Base-by-base conservation (phyloP, 495 filamentous ascomycete species). In the Tricharina praecox region DNA sequence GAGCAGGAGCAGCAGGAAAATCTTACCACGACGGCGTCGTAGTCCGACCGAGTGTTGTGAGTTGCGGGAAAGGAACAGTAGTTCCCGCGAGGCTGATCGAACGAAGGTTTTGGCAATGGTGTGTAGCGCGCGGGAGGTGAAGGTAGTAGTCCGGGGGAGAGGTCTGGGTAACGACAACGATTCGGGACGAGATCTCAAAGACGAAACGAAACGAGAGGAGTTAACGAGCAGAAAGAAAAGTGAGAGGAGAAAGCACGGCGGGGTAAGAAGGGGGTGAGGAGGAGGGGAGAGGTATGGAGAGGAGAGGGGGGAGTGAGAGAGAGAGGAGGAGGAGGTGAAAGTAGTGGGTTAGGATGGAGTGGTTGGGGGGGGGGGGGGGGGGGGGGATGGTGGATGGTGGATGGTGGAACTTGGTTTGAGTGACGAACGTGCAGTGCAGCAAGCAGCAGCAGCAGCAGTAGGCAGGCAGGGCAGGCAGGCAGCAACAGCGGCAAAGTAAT, bases 281-380 rank as follows among this genome's bases (percentile, higher is more conserved):
- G 50, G 44, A 51, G 52, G 37, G 43, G 47, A 38, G 50, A 18
- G 33, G 48, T 28, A 56, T 47, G 47, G 53, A 46, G 55, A 54
- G 55, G 53, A 58, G 49, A 50, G 47, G 50, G 54, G 50, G 55
- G 55, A 50, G 55, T 49, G 50, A 50, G 53, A 53, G 51, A 50
- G 55, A 58, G 2, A 46, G 25, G 25, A 26, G 24, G 40, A 43
- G 26, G 20, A 25, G 25, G 55, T 59, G n/a, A n/a, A n/a, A 53
- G 50, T 37, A 51, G 52, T 30, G 43, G 47, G 39, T 47, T 11
- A 47, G 48, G 42, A 56, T 47, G 47, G 53, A 46, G 55, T 51
- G 55, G 53, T 54, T 46, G 49, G 47, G 50, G 54, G 50, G 55
- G 55, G 47, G 55, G 54, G 50, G 52, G 53, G 54, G 51, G 54